Percentiles rank a stretch among this genome's conserved stretches.
These are phyloP conservation scores for Theobroma cacao DNA, from an alignment of 345 rosid genomes.

Conservation along the genomic window DNA sequence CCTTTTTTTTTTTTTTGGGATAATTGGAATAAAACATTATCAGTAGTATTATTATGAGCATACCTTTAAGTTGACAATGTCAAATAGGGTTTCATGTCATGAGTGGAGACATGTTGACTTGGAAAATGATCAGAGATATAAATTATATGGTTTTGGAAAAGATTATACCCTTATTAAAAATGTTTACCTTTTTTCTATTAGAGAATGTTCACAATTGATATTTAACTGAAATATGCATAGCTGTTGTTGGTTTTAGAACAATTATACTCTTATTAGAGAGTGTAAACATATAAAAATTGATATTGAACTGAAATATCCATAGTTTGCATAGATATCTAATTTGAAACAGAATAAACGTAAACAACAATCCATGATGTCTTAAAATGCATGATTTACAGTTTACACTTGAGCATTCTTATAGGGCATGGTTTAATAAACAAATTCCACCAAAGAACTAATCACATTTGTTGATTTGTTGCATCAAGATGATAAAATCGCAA, in stretches of 20 bases:
- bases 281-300: background rate
- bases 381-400: background rate
- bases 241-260: background rate
- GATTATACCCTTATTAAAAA: background rate
- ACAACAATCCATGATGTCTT: background rate
- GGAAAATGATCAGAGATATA: constrained; percentile 11
- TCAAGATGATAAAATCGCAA: background rate
- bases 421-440: background rate
- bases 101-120: constrained; percentile 97
- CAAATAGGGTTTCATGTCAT: constrained; percentile 96
- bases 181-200: background rate
- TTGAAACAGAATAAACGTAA: background rate
- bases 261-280: background rate
- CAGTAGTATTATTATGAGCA: constrained; percentile 10
- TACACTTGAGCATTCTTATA: background rate
- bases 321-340: background rate
- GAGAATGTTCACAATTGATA: background rate
- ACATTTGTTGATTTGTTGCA: background rate
- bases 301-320: background rate
- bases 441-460: background rate
- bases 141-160: background rate
- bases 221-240: background rate
- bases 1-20: background rate
- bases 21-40: background rate
- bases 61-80: constrained; percentile 85